Percentiles rank a stretch among this genome's conserved stretches.
Evolutionary conservation across 2,329 filamentous ascomycete genomes (phyloP).

Genomic region (Ceratocystiopsis sp.): DNA sequence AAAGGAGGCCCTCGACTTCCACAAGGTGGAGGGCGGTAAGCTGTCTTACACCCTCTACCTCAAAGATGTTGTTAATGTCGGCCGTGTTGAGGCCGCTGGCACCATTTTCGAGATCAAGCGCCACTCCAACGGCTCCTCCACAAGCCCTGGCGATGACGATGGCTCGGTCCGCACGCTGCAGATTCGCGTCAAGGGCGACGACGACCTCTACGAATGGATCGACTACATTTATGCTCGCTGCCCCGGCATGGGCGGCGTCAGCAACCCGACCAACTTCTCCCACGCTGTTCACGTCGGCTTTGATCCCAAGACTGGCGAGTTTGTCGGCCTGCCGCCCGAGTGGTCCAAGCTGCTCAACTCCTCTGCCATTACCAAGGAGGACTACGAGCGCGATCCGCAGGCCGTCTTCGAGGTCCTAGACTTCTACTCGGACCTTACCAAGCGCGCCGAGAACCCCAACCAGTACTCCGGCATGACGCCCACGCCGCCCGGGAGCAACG

Average conservation of each 20-base stretch:
- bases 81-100: conserved; percentile 76
- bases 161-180: conserved; percentile 68
- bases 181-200: conserved; percentile 86
- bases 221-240: conserved; percentile 95
- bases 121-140: conserved; percentile 47
- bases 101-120: conserved; percentile 91
- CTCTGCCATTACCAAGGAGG: conserved; percentile 94
- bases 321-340: conserved; percentile 83
- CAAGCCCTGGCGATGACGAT: conserved; percentile 62
- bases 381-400: conserved; percentile 93
- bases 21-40: conserved; percentile 81
- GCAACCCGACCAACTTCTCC: conserved; percentile 95
- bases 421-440: conserved; percentile 73
- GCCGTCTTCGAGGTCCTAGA: conserved; percentile 67
- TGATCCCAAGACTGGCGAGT: conserved; percentile 85
- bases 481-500: conserved; percentile 39
- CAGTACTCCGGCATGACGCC: conserved; percentile 52
- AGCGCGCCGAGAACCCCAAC: conserved; percentile 53
- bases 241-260: conserved; percentile 93
- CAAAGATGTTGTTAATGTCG: conserved; percentile 77
- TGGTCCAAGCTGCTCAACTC: conserved; percentile 95
- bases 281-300: conserved; percentile 96
- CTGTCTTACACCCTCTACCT: conserved; percentile 72
- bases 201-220: conserved; percentile 97
- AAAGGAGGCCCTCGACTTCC: conserved; percentile 85